Evolutionary conservation across 2,329 filamentous ascomycete genomes (phyloP), one percentile per base, ranked within the genome.

Genomic region (Nannizziopsis arthrosporioides): DNA sequence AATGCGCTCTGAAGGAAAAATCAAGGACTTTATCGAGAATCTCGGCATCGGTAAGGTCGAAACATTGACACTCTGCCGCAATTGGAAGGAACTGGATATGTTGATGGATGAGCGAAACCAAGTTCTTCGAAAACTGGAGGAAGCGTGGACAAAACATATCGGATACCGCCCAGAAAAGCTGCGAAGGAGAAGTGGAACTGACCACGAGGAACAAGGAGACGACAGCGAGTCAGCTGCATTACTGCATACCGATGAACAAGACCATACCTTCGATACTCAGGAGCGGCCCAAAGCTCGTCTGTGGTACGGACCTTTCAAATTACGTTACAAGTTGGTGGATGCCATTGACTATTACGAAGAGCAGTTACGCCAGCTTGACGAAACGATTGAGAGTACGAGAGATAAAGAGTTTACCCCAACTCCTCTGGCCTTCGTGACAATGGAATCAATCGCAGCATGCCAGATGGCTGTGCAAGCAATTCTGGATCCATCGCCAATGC

Each of bases 401-500:
- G 78, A 80, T 58, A 85, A 85, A 63, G 76, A 84, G 2, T 96
- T 88, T 58, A 70, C 75, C 5, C 74, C 92, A 0, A 89, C 82
- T 0, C 83, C 90, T 42, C 76, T 93, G 51, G 93, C 93, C 1
- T 95, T 98, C 64, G 85, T 98, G 35, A 96, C 92, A 0, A 93
- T 98, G 87, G 86, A 95, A 68, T 92, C 87, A 2, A 92, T 94
- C 43, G 85, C 89, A 11, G 83, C 89, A 15, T 80, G 77, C 54
- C 92, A 98, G 69, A 94, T 96, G 88, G 86, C 89, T 18, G 86
- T 94, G 38, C 92, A 98, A 66, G 89, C 92, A 3, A 82, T 94
- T 9, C 80, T 98, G 46, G 90, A 96, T 60, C 88, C 92, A 2
- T 82, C 85, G 9, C 92, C 93, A 0, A 82, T 89, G 50, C 83